These are phyloP conservation scores for Plasmodium knowlesi DNA, from an alignment of 169 alveolate genomes.

Conservation along the genomic window DNA sequence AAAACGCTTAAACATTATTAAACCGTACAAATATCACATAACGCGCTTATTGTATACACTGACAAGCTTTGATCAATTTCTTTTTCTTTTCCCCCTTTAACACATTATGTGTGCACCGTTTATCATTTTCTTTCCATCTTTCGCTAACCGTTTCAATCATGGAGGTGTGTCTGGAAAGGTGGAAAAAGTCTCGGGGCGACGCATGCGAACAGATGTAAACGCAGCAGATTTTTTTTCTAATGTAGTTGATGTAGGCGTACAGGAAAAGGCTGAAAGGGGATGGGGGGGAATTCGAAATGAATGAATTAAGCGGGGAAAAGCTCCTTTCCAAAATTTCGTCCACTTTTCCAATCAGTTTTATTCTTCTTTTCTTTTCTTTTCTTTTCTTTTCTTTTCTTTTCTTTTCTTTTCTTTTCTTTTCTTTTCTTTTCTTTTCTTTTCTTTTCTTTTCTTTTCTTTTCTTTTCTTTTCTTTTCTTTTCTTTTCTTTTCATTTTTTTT, in stretches of 20 bases:
- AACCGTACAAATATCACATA: background rate
- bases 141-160: conserved; percentile 74
- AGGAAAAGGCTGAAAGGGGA: conserved; percentile 73
- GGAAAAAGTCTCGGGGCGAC: conserved; percentile 76
- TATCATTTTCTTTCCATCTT: background rate
- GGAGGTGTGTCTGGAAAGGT: conserved; percentile 78
- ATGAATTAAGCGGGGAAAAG: background rate
- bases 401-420: background rate
- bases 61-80: background rate
- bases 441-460: background rate
- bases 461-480: background rate
- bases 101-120: background rate
- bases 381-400: background rate
- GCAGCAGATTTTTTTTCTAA: conserved; percentile 72
- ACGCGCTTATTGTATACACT: background rate
- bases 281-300: background rate
- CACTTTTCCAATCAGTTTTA: background rate
- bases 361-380: background rate
- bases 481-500: background rate
- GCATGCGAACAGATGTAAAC: conserved; percentile 76
- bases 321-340: background rate
- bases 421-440: background rate
- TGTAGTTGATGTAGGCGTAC: conserved; percentile 80
- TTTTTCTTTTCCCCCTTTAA: background rate
- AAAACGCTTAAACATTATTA: background rate